phyloP scores from a whole-genome alignment of 2,329 filamentous ascomycete genomes.

The Aspergillus sp. region DNA sequence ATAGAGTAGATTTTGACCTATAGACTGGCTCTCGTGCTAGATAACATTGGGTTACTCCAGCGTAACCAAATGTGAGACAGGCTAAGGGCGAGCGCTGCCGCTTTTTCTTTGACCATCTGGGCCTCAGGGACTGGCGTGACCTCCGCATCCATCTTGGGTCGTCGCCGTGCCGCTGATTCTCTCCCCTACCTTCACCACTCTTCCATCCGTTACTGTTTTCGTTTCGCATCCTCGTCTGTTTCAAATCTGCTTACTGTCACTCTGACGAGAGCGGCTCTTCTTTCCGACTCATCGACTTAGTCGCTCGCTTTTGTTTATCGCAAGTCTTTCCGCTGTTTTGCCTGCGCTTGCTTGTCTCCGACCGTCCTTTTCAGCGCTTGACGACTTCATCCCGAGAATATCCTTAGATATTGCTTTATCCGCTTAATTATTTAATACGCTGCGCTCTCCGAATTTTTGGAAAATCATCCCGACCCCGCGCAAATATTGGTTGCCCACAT shows the following conservation, averaged over 20 bases:
- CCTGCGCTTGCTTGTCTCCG: constrained; percentile 4
- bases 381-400: not conserved
- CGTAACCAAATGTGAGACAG: not conserved
- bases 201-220: not conserved
- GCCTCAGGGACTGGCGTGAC: constrained; percentile 6
- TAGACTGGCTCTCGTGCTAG: not conserved
- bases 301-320: constrained; percentile 10
- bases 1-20: not conserved
- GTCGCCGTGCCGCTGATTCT: constrained; percentile 7
- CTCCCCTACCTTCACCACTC: constrained; percentile 4
- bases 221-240: constrained; percentile 1
- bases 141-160: constrained; percentile 9
- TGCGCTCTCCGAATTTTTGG: not conserved
- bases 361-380: constrained; percentile 6
- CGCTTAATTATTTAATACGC: not conserved
- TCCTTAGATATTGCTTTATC: not conserved
- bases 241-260: constrained; percentile 1
- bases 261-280: not conserved
- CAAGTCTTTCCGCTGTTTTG: not conserved
- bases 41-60: not conserved
- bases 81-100: not conserved
- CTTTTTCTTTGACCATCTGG: constrained; percentile 8
- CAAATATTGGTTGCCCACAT: not conserved
- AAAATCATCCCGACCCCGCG: not conserved
- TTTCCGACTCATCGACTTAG: not conserved